Base-by-base conservation (phyloP, 371 early-diverging fungal genomes). In the Lichtheimia corymbifera region DNA sequence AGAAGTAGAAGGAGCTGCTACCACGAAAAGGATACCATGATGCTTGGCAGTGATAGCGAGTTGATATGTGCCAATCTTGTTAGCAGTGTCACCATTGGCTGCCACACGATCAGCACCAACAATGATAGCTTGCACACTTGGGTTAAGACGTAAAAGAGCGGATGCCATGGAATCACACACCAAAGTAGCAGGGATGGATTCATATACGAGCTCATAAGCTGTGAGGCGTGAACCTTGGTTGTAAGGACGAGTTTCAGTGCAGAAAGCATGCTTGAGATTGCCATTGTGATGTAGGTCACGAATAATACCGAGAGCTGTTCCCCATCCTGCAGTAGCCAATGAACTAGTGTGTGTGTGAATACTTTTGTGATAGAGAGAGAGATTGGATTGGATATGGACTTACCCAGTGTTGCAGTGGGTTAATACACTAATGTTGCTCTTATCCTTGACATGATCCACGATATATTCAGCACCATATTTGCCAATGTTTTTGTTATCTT, bases 81-180 rank as follows among this genome's bases (percentile, higher is more conserved):
- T 98, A 55, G 98, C 97, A 0, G 98, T 98, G 66, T 98, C 98
- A 40, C 98, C 98, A 63, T 97, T 98, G 30, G 90, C 89, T 13
- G 97, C 94, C 0, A 98, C 96, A 63, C 97, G 90, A 67, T 98
- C 98, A 1, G 98, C 98, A 49, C 98, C 98, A 2, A 98, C 97
- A 28, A 98, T 84, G 42, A 98, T 89, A 27, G 96, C 98, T 14
- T 84, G 77, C 5, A 84, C 80, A 50, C 67, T 50, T 0, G 82
- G 76, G 50, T 89, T 77, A 28, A 78, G 66, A 1, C 73, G 71
- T 44, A 97, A 65, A 15, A 97, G 73, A 6, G 92, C 93, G 7
- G 94, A 90, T 3, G 87, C 98, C 89, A 97, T 96, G 55, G 86
- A 90, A 71, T 98, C 97, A 61, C 93, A 92, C 58, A 98, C 83